Evolutionary conservation across 2,329 filamentous ascomycete genomes (phyloP), one percentile per base, ranked within the genome.

Genomic region (Corynespora cassiicola): DNA sequence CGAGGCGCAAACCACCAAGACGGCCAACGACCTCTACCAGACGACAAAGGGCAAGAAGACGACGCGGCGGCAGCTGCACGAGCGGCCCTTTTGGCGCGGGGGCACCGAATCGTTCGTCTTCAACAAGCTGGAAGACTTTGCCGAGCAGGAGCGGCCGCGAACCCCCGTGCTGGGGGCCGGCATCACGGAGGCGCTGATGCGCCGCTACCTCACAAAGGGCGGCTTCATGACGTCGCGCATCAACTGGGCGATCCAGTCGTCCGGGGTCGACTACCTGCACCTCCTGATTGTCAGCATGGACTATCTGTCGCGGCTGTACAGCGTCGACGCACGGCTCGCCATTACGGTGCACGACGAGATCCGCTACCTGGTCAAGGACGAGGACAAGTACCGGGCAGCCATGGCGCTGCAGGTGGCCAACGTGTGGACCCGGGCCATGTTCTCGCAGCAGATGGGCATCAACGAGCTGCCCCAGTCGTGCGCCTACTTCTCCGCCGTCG

Each of bases 261-360:
- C 89, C 0, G 94, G 95, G 5, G 92, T 97, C 4, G 95, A 99
- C 68, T 99, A 99, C 66, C 80, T 99, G 2, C 94, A 99, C 61
- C 82, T 99, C 4, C 79, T 99, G 12, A 90, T 99, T 48, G 82
- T 97, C 3, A 79, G 84, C 10, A 99, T 99, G 95, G 91, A 97
- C 64, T 96, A 95, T 61, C 79, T 99, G 3, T 85, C 86, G 36
- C 82, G 90, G 2, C 87, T 86, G 5, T 99, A 87, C 75, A 91
- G 88, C 57, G 82, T 99, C 45, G 71, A 88, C 36, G 90, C 90
- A 4, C 88, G 95, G 2, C 75, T 99, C 2, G 83, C 92, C 11
- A 90, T 99, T 45, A 97, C 92, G 0, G 94, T 99, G 0, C 94
- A 99, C 65, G 95, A 99, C 59, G 95, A 99, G 69, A 97, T 99